Evolutionary conservation across 495 filamentous ascomycete genomes (phyloP).

Genomic region (Aspergillus baeticus): DNA sequence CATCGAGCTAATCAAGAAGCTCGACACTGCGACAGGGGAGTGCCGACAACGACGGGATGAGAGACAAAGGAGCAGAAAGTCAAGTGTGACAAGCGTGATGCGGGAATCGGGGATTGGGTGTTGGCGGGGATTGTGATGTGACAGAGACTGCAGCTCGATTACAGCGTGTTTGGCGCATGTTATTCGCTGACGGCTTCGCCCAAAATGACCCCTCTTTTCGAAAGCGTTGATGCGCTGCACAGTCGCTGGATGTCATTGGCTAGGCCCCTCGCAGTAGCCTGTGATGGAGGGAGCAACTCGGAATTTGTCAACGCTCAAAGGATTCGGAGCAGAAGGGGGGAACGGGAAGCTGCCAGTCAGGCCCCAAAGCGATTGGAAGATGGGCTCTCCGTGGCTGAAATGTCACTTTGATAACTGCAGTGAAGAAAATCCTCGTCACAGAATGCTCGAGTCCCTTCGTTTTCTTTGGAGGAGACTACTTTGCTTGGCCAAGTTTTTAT

Average conservation of each 20-base stretch:
- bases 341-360: too few relatives aligned
- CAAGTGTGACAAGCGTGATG: constrained; percentile 27
- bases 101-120: constrained; percentile 34
- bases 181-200: constrained; percentile 15
- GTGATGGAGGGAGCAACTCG: not conserved
- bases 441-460: not conserved
- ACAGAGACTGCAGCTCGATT: constrained; percentile 32
- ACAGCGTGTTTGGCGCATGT: constrained; percentile 19
- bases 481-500: not conserved
- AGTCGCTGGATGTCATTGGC: too few relatives aligned
- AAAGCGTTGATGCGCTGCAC: too few relatives aligned
- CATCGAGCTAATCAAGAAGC: constrained; percentile 2
- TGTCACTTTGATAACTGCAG: not conserved
- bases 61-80: not conserved
- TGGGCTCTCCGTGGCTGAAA: not conserved
- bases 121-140: constrained; percentile 39
- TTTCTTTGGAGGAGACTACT: not conserved
- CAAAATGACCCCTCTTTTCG: constrained; percentile 1
- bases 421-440: constrained; percentile 5
- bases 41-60: not conserved
- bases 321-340: too few relatives aligned
- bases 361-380: not conserved
- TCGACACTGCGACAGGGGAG: not conserved
- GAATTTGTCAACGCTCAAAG: not conserved
- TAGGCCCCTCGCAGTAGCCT: constrained; percentile 3